Evolutionary conservation across 192 early-diverging fungal genomes (phyloP).

Genomic region (Coemansia reversa): DNA sequence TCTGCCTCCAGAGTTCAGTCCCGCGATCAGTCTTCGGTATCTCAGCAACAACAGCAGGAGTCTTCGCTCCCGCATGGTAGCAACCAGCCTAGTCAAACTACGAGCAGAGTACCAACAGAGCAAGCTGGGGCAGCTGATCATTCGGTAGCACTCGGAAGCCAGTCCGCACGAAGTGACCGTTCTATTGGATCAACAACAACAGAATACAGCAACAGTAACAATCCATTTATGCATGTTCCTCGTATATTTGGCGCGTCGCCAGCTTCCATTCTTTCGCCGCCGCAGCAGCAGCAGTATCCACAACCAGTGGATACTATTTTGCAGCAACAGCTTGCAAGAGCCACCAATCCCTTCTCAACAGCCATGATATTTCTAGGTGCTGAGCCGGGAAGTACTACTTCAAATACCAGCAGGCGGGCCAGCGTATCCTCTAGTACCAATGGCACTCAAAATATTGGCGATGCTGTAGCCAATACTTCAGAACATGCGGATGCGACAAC

Average conservation of each 20-base stretch:
- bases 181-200: conserved; percentile 41
- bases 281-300: conserved; percentile 2
- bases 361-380: conserved; percentile 26
- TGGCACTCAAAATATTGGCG: background rate
- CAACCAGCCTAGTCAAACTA: too few relatives aligned
- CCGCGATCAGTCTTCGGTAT: background rate
- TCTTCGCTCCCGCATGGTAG: background rate
- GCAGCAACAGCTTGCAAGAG: conserved; percentile 6
- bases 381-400: conserved; percentile 28
- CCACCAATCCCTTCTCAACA: conserved; percentile 31
- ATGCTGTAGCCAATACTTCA: background rate
- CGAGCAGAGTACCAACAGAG: background rate
- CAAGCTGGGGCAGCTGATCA: background rate
- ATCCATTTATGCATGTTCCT: background rate
- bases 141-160: conserved; percentile 9
- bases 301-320: conserved; percentile 1
- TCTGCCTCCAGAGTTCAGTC: too few relatives aligned
- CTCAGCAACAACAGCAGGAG: conserved; percentile 8
- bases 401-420: conserved; percentile 17
- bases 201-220: conserved; percentile 27
- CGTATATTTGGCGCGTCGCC: conserved; percentile 5
- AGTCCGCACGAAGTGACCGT: conserved; percentile 33
- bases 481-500: background rate
- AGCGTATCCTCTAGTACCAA: conserved; percentile 18
- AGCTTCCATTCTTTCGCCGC: background rate